These are phyloP conservation scores for Talinum fruticosum DNA, from an alignment of 148 eudicot species.

Conservation along the genomic window DNA sequence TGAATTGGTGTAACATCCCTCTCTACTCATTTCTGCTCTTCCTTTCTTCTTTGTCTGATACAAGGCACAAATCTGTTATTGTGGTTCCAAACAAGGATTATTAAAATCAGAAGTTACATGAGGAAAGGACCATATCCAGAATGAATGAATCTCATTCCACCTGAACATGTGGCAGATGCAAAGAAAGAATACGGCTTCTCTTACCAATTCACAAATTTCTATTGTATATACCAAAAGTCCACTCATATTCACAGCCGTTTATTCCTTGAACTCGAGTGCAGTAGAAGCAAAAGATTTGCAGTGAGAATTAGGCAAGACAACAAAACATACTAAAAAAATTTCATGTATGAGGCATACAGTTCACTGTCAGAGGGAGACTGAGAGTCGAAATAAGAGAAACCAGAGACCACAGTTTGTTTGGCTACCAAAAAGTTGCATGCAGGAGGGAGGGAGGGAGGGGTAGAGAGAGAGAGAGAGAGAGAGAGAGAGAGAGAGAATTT, in stretches of 20 bases:
- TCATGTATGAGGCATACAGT: background rate
- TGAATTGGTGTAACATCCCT: background rate
- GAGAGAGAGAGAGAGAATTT: background rate
- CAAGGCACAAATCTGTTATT: background rate
- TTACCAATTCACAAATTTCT: too few relatives aligned
- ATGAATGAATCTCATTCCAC: background rate
- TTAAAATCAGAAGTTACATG: background rate
- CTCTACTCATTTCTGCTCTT: background rate
- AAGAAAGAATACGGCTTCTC: background rate
- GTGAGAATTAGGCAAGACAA: conserved; percentile 3
- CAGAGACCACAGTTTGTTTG: background rate
- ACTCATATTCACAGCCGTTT: background rate
- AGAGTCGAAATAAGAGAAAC: background rate
- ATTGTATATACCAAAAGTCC: background rate
- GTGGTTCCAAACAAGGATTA: background rate
- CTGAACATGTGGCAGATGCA: background rate
- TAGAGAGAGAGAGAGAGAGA: background rate
- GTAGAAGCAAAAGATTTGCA: background rate
- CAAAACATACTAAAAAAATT: background rate
- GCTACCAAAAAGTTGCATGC: background rate
- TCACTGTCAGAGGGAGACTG: background rate
- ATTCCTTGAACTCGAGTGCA: background rate
- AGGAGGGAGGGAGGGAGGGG: too few relatives aligned
- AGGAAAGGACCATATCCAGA: background rate
- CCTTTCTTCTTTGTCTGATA: background rate